Conservation (phyloP, 2,329 filamentous ascomycete species). For the Stachybotrys echinatus region DNA sequence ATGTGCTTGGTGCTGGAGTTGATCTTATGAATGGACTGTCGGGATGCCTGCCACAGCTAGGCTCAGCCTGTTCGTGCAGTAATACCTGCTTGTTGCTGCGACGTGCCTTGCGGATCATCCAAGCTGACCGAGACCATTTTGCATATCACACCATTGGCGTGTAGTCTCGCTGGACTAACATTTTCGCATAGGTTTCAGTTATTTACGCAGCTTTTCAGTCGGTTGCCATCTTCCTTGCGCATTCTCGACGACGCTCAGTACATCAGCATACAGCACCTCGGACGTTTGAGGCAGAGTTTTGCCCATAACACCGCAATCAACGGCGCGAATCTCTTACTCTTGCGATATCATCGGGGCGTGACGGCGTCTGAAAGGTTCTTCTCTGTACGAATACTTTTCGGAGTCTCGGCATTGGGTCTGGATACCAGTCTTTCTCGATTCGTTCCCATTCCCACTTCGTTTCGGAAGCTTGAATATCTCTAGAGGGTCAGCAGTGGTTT, state of each 20-base stretch:
- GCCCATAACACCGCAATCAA: neutral
- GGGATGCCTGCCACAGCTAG: no score
- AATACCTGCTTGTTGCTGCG: no score
- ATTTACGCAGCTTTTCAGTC: conserved; percentile 34
- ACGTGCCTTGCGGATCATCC: no score
- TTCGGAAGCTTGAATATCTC: conserved; percentile 20
- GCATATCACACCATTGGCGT: neutral
- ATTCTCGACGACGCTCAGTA: conserved; percentile 22
- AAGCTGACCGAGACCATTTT: neutral
- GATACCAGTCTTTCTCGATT: conserved; percentile 28
- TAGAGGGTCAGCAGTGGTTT: conserved; percentile 6
- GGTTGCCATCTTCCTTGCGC: conserved; percentile 34
- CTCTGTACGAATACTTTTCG: conserved; percentile 30
- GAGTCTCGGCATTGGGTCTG: conserved; percentile 30
- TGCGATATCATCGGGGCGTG: conserved; percentile 26
- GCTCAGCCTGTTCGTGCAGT: no score
- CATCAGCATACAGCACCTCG: conserved; percentile 7
- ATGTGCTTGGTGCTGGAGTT: no score
- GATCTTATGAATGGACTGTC: no score
- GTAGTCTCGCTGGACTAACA: conserved; percentile 14
- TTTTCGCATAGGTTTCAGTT: conserved; percentile 29
- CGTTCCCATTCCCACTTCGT: conserved; percentile 21
- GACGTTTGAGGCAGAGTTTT: neutral
- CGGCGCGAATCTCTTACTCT: neutral
- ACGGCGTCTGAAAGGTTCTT: conserved; percentile 32